Percentiles rank a stretch among this genome's conserved stretches.
Conservation (phyloP, 306 rosid species). For the Erythrophleum fordii region DNA sequence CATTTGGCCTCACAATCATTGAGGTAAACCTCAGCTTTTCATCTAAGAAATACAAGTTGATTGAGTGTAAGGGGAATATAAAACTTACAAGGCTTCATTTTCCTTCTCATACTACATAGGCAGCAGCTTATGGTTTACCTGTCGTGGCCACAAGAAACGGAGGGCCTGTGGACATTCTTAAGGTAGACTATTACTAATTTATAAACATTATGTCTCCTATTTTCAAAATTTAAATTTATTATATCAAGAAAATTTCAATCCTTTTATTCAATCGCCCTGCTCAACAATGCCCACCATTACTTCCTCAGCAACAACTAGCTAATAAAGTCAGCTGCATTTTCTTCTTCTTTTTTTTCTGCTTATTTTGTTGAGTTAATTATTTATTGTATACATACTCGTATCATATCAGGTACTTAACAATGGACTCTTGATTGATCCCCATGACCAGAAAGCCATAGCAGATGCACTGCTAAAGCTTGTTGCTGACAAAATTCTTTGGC, state of each 20-base stretch:
- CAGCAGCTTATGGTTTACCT: slow-evolving; percentile 90
- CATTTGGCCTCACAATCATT: slow-evolving; percentile 85
- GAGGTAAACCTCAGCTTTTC: slow-evolving; percentile 54
- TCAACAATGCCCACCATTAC: background rate
- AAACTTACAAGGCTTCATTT: slow-evolving; percentile 16
- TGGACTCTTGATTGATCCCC: slow-evolving; percentile 83
- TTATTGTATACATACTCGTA: background rate
- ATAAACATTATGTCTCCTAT: background rate
- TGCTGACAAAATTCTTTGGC: slow-evolving; percentile 78
- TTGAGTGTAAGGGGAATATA: background rate
- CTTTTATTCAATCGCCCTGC: background rate
- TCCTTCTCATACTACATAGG: slow-evolving; percentile 48
- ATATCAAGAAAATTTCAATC: background rate
- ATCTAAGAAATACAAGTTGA: background rate
- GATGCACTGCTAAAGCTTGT: slow-evolving; percentile 85
- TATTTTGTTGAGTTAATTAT: background rate
- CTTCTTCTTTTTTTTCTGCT: background rate
- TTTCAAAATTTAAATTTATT: background rate
- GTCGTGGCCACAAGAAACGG: slow-evolving; percentile 86
- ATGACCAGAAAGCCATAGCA: slow-evolving; percentile 76
- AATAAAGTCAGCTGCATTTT: background rate
- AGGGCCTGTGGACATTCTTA: slow-evolving; percentile 84
- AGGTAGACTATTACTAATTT: slow-evolving; percentile 49
- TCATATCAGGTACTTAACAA: slow-evolving; percentile 64
- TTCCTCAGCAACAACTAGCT: background rate